phyloP scores from a whole-genome alignment of 805 yeast species.

The Teunomyces gatunensis region DNA sequence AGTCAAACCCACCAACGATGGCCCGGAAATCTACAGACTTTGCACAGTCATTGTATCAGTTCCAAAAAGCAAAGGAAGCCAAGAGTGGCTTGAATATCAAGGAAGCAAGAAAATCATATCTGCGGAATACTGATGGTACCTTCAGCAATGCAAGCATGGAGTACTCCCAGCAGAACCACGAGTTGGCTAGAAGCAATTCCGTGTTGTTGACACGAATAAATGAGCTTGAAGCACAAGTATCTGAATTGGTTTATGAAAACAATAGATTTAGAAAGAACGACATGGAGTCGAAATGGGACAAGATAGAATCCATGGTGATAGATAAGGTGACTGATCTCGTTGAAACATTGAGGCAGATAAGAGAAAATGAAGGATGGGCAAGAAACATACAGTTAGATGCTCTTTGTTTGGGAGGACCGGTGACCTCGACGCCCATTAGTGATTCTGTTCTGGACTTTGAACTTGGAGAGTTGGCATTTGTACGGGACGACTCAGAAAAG shows the following conservation, averaged over 20 bases:
- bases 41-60: constrained; percentile 13
- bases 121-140: neutral
- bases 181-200: constrained; percentile 60
- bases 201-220: constrained; percentile 48
- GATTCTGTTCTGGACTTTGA: constrained; percentile 3
- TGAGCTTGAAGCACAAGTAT: constrained; percentile 51
- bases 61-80: constrained; percentile 6
- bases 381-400: constrained; percentile 16
- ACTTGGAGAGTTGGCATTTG: neutral
- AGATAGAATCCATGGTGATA: constrained; percentile 41
- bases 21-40: constrained; percentile 16
- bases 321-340: constrained; percentile 45
- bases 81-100: constrained; percentile 1
- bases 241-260: constrained; percentile 51
- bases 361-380: constrained; percentile 40
- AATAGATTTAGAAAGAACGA: constrained; percentile 34
- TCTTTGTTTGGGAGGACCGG: constrained; percentile 10
- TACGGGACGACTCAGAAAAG: neutral
- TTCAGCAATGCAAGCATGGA: constrained; percentile 18
- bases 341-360: constrained; percentile 39
- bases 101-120: neutral
- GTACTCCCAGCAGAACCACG: constrained; percentile 49
- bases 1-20: neutral
- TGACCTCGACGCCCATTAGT: constrained; percentile 19
- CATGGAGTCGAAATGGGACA: constrained; percentile 35